Base-by-base conservation (phyloP, 495 filamentous ascomycete genomes). In the Podospora bellae-mahoneyi region DNA sequence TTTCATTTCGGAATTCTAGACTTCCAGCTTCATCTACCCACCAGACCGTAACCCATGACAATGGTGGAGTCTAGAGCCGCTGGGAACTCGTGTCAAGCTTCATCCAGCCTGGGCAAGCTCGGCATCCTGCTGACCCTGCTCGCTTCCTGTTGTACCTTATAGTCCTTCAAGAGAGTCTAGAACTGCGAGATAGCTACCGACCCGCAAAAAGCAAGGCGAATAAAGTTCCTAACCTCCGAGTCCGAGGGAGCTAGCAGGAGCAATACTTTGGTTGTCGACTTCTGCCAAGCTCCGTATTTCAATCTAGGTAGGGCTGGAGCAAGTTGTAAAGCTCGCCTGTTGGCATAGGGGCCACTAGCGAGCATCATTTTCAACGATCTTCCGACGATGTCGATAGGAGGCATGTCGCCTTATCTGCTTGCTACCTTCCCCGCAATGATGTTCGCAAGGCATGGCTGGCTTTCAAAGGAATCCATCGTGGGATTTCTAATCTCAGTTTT, bases 1-100 rank as follows among this genome's bases (percentile, higher is more conserved):
- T 48, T 60, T 70, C 65, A 70, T 75, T 67, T 73, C 73, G 71
- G 71, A 59, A 65, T 44, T 67, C 53, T 67, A 30, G 64, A 30
- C 68, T 69, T 71, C 69, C 71, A 68, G 69, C 39, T 30, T 59
- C 28, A 18, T 16, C 20, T 30, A 48, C 68, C 58, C 44, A 57
- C 5, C 15, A 48, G 56, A 27, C 26, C 62, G 16, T 27, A 7
- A 54, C 7, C 57, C 19, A 62, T 62, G 27, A 48, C 18, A 48
- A 59, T 5, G 26, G 2, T 55, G 44, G 26, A 5, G 26, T 62
- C 55, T 58, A 58, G 55, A 58, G 39, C 13, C 13, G 39, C 9
- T 5, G 34, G 56, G 32, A 18, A 28, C 3, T n/a, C 34, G 32
- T 53, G 57, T 30, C 34, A 60, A 30, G 56, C 56, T 54, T 54